A percentile compares a stretch with the other conserved stretches of the same genome.
These are phyloP conservation scores for Oemleria cerasiformis DNA, from an alignment of 306 rosid genomes.

Conservation along the genomic window DNA sequence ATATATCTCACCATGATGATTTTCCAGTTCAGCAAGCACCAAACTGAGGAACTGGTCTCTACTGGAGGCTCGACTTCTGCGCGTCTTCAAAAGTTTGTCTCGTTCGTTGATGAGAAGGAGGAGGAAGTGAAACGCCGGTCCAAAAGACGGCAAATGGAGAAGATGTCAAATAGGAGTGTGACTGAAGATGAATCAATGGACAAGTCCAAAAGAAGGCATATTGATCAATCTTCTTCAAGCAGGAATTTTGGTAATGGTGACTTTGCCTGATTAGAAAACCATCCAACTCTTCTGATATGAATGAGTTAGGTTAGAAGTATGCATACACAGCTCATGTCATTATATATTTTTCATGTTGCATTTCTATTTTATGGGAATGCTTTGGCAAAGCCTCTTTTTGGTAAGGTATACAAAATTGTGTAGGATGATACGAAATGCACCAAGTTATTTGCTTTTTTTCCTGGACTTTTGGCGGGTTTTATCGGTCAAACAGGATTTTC, in stretches of 20 bases:
- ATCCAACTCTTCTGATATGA: neutral
- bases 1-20: constrained; percentile 43
- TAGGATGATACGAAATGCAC: constrained; percentile 2
- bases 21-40: constrained; percentile 57
- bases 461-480: neutral
- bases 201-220: constrained; percentile 30
- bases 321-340: neutral
- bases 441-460: too few species aligned
- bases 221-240: constrained; percentile 2
- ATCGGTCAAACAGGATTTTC: neutral
- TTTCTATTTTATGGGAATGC: constrained; percentile 2
- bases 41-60: constrained; percentile 27
- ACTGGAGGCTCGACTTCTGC: constrained; percentile 30
- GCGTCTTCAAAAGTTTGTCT: constrained; percentile 52
- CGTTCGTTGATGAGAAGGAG: constrained; percentile 74
- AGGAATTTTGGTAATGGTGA: neutral
- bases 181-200: constrained; percentile 33
- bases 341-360: neutral
- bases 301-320: neutral
- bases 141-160: constrained; percentile 61
- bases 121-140: constrained; percentile 44
- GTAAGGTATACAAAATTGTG: neutral
- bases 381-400: neutral
- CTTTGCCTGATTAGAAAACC: constrained; percentile 11
- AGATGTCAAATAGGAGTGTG: constrained; percentile 37